Conservation (phyloP, 208 protist genomes). For the Herpetomonas tarakana region DNA sequence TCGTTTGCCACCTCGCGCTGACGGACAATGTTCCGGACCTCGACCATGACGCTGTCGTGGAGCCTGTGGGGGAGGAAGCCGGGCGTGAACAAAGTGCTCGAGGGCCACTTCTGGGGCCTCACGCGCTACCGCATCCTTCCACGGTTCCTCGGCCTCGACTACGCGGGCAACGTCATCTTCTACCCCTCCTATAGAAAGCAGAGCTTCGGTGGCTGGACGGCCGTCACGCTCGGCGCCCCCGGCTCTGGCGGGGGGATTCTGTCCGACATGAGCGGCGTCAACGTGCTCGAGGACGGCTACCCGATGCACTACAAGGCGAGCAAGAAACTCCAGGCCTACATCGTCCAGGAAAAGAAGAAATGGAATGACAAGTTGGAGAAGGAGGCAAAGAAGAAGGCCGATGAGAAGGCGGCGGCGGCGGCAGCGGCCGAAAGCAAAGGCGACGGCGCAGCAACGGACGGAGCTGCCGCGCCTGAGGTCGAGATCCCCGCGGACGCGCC, state of each 20-base stretch:
- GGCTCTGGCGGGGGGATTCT: slow-evolving; percentile 33
- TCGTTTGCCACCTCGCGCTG: too few relatives aligned
- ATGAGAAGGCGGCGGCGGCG: slow-evolving; percentile 23
- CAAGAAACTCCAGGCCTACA: slow-evolving; percentile 64
- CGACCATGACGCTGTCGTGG: slow-evolving; percentile 14
- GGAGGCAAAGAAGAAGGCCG: slow-evolving; percentile 30
- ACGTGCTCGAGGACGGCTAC: slow-evolving; percentile 88
- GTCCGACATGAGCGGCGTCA: slow-evolving; percentile 60
- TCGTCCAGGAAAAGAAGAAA: slow-evolving; percentile 46
- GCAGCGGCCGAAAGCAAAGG: slow-evolving; percentile 11
- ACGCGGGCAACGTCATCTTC: slow-evolving; percentile 84
- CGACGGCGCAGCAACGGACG: slow-evolving; percentile 4
- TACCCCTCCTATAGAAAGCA: slow-evolving; percentile 79
- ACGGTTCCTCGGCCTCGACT: slow-evolving; percentile 74
- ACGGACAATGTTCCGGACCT: not conserved
- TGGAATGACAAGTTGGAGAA: slow-evolving; percentile 39
- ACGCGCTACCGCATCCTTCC: slow-evolving; percentile 81
- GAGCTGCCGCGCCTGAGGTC: slow-evolving; percentile 10
- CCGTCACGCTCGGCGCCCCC: slow-evolving; percentile 69
- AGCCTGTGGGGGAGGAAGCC: slow-evolving; percentile 24
- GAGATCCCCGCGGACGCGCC: slow-evolving; percentile 18
- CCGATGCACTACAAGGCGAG: slow-evolving; percentile 84
- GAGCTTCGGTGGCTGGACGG: slow-evolving; percentile 78
- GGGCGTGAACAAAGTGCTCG: slow-evolving; percentile 51
- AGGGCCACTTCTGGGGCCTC: slow-evolving; percentile 85